phyloP scores from a whole-genome alignment of 257 asterid genomes.

The Solanum lycopersicoides region DNA sequence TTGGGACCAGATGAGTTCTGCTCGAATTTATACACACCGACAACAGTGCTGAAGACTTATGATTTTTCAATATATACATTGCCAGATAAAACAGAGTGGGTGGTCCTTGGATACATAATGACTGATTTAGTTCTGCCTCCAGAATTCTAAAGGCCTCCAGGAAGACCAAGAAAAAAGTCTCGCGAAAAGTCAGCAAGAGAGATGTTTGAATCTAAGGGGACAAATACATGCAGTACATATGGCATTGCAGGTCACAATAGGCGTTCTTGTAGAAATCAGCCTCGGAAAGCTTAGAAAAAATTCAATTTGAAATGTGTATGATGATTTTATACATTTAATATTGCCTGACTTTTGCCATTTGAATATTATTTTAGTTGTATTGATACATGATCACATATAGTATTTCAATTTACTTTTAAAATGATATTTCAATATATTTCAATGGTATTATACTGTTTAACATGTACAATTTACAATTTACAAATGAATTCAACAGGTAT shows the following conservation, averaged over 20 bases:
- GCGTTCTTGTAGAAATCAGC: background rate
- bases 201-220: background rate
- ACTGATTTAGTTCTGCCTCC: background rate
- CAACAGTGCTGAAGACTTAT: background rate
- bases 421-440: too few species aligned
- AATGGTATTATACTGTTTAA: too few species aligned
- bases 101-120: too few species aligned
- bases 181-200: background rate
- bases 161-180: background rate
- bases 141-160: background rate
- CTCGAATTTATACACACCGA: background rate
- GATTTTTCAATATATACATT: too few species aligned
- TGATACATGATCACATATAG: too few species aligned
- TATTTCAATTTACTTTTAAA: too few species aligned
- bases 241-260: background rate
- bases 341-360: too few species aligned
- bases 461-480: too few species aligned
- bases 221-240: background rate
- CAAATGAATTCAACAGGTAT: too few species aligned
- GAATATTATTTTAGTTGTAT: too few species aligned
- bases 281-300: background rate
- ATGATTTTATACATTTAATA: too few species aligned
- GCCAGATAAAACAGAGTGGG: background rate
- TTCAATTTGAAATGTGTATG: too few species aligned
- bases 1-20: background rate